Percentiles rank a stretch among this genome's conserved stretches.
Conservation (phyloP, 208 protist genomes). For the Vickermania ingenoplastis region DNA sequence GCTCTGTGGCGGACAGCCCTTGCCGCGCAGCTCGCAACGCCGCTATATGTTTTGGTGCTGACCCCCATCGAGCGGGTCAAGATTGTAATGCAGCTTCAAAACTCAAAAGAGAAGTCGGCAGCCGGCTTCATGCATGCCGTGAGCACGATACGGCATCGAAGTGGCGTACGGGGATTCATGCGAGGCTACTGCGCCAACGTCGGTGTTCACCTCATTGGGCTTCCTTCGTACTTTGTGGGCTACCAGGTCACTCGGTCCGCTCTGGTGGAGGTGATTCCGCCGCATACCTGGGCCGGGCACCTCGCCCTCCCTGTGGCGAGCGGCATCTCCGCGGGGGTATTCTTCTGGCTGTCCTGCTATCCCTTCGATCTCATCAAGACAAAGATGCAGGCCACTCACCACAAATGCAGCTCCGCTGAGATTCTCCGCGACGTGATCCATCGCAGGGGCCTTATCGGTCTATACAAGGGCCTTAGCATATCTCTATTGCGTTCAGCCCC, state of each 20-base stretch:
- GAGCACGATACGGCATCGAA: conserved; percentile 18
- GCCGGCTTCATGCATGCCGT: conserved; percentile 8
- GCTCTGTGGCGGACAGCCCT: conserved; percentile 51
- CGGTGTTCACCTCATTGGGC: conserved; percentile 43
- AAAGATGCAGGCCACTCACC: conserved; percentile 34
- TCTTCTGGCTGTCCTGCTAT: conserved; percentile 68
- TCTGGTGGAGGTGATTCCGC: conserved; percentile 20
- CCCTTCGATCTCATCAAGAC: conserved; percentile 69
- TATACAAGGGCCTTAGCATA: conserved; percentile 56
- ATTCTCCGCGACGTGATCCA: conserved; percentile 26
- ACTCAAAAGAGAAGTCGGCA: conserved; percentile 15
- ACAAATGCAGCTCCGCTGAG: conserved; percentile 19
- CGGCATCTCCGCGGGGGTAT: conserved; percentile 35
- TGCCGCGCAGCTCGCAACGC: conserved; percentile 44
- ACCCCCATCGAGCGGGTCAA: conserved; percentile 64
- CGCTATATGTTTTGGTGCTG: conserved; percentile 42
- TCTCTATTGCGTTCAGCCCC: conserved; percentile 52
- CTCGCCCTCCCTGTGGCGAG: conserved; percentile 31
- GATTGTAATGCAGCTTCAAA: conserved; percentile 51
- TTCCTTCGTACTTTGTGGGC: conserved; percentile 65
- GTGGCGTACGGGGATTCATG: conserved; percentile 32
- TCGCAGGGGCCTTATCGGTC: conserved; percentile 21
- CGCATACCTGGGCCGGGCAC: background rate
- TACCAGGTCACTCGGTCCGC: conserved; percentile 23
- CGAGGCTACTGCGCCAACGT: conserved; percentile 47